Evolutionary conservation across 768 basidiomycete species (phyloP), one percentile per base, ranked within the genome.

Genomic region (Kwoniella dendrophila): DNA sequence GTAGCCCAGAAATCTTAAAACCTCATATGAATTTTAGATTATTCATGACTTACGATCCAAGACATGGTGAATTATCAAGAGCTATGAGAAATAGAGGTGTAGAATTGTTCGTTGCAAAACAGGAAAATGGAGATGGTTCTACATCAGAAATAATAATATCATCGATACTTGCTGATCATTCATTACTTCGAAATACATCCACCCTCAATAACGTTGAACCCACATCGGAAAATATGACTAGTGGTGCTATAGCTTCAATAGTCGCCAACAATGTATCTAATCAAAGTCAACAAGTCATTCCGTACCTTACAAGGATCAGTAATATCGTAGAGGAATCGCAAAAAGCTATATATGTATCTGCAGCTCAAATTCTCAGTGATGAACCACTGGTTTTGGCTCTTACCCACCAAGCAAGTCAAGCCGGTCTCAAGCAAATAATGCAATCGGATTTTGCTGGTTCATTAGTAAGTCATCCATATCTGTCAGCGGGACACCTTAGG

Each of bases 1-100:
- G 90, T 26, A 79, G 82, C 22, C 85, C 92, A 2, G 86, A 92
- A 69, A 77, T 86, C 53, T 80, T 98, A 64, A 82, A 79, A 41
- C 94, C 96, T 1, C 94, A 98, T 75, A 86, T 88, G 1, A 83
- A 88, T 68, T 99, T 99, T 81, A 85, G 94, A 27, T 82, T 99
- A 4, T 89, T 98, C 80, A 95, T 99, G 92, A 86, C 87, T 1
- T 86, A 94, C 53, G 91, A 99, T 74, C 90, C 92, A 29, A 87
- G 88, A 64, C 84, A 88, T 64, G 96, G 96, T 45, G 96, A 99
- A 79, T 82, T 98, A 11, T 98, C 96, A 1, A 84, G 96, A 36
- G 96, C 96, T 1, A 99, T 99, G 96, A 88, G 96, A 26, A 99
- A 99, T 80, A 86, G 96, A 59, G 95, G 95, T 18, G 82, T 96